These are phyloP conservation scores for Fragaria iinumae DNA, from an alignment of 306 rosid genomes.

Conservation along the genomic window DNA sequence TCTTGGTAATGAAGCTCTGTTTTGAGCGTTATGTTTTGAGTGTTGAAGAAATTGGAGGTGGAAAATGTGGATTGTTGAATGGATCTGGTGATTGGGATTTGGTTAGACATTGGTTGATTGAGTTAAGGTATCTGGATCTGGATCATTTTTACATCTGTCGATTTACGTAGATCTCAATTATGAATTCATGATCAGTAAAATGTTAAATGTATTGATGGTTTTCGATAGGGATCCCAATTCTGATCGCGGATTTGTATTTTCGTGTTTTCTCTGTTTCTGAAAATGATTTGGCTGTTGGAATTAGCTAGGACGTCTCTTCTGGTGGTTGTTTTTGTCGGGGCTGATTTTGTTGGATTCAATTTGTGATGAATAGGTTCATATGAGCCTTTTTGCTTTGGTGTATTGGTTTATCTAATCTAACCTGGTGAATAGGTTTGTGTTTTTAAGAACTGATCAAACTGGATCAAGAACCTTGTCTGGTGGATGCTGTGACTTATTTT, in stretches of 20 bases:
- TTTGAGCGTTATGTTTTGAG: background rate
- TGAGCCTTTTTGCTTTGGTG: background rate
- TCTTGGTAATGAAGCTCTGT: background rate
- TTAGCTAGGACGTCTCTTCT: background rate
- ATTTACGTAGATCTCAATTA: background rate
- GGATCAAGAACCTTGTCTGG: background rate
- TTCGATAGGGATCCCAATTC: background rate
- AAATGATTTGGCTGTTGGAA: background rate
- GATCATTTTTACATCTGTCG: background rate
- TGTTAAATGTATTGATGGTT: background rate
- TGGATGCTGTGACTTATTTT: background rate
- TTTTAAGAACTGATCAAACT: background rate
- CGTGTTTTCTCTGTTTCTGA: background rate
- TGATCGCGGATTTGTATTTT: background rate
- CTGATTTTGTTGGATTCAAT: background rate
- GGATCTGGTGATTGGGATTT: slow-evolving; percentile 13
- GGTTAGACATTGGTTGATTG: background rate
- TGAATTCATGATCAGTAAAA: background rate
- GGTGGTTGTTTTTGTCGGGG: background rate
- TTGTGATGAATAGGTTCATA: too few relatives aligned
- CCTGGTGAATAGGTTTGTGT: background rate
- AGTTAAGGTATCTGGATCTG: background rate
- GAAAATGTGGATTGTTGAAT: background rate
- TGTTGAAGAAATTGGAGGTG: background rate
- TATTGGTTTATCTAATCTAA: background rate